Base-by-base conservation (phyloP, 2,329 filamentous ascomycete species). In the Helotiales sp. region DNA sequence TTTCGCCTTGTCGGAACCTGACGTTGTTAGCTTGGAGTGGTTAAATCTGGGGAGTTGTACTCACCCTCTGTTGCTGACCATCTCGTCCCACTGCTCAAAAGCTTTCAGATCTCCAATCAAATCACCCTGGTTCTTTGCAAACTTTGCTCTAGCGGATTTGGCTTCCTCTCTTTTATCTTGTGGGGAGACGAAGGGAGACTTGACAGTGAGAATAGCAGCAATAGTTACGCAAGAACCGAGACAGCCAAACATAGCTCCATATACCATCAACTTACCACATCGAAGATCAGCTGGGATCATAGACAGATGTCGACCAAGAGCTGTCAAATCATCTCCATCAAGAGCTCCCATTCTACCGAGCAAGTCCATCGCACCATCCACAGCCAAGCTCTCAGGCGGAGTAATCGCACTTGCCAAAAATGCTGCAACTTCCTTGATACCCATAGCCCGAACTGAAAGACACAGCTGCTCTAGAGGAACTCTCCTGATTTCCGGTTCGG, bases 381-480 rank as follows among this genome's bases (percentile, higher is more conserved):
- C 93, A 11, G 96, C 95, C 2, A 91, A 84, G 30, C 87, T 91
- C 68, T 93, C 93, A 0, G 96, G 96, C 0, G 96, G 96, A 1
- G 95, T 97, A 8, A 97, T 88, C 0, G 95, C 96, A 57, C 92
- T 90, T 1, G 89, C 89, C 11, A 99, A 85, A 80, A 99, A 99
- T 2, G 81, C 82, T 5, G 89, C 86, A 1, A 98, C 92, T 72
- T 97, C 91, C 61, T 86, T 85, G 65, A 97, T 91, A 1, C 93
- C 95, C 93, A 98, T 98, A 20, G 95, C 93, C 70, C 96, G 92
- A 50, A 99, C 96, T 0, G 93, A 96, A 4, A 99, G 84, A 77
- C 95, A 98, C 28, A 98, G 87, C 76, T 98, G 95, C 78, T 99
- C 96, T 1, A 99, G 83, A 1, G 96, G 94, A 1, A 98, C 95